These are phyloP conservation scores for Backusella psychrophila DNA, from an alignment of 192 early-diverging fungal genomes.

Conservation along the genomic window DNA sequence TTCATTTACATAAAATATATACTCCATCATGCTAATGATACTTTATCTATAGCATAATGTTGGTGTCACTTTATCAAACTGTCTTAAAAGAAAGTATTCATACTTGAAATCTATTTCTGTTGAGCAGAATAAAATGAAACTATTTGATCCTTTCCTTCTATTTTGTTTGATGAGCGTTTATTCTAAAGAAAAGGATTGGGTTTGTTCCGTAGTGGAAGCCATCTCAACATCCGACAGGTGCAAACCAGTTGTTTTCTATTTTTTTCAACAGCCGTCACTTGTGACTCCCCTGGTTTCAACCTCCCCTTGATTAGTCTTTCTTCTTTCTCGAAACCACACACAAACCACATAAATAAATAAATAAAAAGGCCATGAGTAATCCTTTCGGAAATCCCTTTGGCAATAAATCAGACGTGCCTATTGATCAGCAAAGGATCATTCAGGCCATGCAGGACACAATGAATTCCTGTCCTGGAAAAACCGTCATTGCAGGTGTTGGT, in stretches of 20 bases:
- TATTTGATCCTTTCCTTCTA: neutral
- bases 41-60: neutral
- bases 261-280: constrained; percentile 3
- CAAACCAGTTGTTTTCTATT: neutral
- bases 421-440: constrained; percentile 30
- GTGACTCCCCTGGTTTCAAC: neutral
- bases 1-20: neutral
- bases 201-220: neutral
- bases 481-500: constrained; percentile 63
- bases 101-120: neutral
- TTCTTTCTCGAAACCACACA: neutral
- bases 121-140: no score
- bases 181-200: neutral
- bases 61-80: neutral
- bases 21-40: neutral
- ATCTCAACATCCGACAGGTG: neutral
- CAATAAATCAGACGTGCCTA: constrained; percentile 11
- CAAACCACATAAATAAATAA: neutral
- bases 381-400: constrained; percentile 14
- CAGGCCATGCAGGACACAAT: constrained; percentile 33
- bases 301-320: neutral
- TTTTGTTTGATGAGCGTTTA: no score
- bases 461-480: constrained; percentile 77
- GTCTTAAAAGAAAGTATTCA: no score
- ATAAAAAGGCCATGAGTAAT: constrained; percentile 10